Evolutionary conservation across 2,329 filamentous ascomycete genomes (phyloP).

Genomic region (Penicillium sumatraense): DNA sequence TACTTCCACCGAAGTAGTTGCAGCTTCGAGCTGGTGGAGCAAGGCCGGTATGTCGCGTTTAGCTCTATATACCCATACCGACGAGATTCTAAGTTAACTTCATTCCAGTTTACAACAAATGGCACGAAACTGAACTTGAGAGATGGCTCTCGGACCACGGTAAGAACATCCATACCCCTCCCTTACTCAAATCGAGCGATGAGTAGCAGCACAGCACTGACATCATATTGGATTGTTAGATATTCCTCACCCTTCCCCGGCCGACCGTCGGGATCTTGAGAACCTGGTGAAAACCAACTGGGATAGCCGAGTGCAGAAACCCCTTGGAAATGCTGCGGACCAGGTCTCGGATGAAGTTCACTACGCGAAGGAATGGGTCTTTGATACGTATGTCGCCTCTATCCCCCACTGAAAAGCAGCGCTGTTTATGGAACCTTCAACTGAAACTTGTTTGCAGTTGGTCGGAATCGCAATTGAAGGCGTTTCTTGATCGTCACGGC

Average conservation of each 20-base stretch:
- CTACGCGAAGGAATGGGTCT: conserved; percentile 85
- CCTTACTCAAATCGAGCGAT: not conserved
- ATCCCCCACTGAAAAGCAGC: not conserved
- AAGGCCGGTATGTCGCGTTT: conserved; percentile 71
- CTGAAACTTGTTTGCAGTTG: conserved; percentile 60
- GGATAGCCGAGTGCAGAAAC: conserved; percentile 73
- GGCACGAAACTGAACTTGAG: conserved; percentile 97
- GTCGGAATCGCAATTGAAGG: conserved; percentile 90
- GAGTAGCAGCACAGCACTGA: not conserved
- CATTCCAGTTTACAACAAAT: conserved; percentile 89
- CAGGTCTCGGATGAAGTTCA: conserved; percentile 72
- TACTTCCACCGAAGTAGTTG: conserved; percentile 67
- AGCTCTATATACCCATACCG: not conserved
- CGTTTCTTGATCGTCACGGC: conserved; percentile 85
- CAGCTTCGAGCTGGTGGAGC: conserved; percentile 82
- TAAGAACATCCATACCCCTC: conserved; percentile 18
- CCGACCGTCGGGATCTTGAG: conserved; percentile 94
- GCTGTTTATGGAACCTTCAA: not conserved
- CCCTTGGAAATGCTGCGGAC: conserved; percentile 79
- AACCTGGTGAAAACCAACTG: conserved; percentile 88
- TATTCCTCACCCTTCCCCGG: conserved; percentile 84
- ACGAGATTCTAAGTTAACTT: conserved; percentile 3
- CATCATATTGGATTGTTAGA: conserved; percentile 49
- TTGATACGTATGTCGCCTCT: conserved; percentile 68
- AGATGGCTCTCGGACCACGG: conserved; percentile 91